Base-by-base conservation (phyloP, 2,329 filamentous ascomycete species). In the Trichoderma asperellum region DNA sequence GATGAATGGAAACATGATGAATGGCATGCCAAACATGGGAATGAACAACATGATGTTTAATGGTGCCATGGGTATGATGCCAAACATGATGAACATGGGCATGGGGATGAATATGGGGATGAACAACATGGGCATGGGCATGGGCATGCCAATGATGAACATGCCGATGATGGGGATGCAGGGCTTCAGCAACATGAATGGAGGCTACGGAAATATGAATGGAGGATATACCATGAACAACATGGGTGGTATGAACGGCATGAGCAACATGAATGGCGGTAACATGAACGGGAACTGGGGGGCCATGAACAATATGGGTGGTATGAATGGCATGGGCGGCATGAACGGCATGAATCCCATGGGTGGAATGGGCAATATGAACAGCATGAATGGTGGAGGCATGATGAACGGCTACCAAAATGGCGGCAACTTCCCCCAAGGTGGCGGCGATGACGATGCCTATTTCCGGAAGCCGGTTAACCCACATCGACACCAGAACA, bases 381-480 rank as follows among this genome's bases (percentile, higher is more conserved):
- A 73, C 60, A 73, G 69, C 62, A 76, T 78, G 75, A 73, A 73
- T 64, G 75, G 73, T 34, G 63, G 55, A 52, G 75, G 73, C 34
- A 73, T 71, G 61, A 78, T 78, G 75, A 78, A 75, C 68, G 77
- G 76, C 68, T 80, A 76, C 71, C 76, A 76, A 69, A 77, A 77
- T 52, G 77, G 75, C 11, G 75, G 75, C 71, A 82, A 82, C 73
- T 85, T 85, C 60, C 76, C 79, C 1, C 82, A 83, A 70, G 85
- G 86, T 2, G 89, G 86, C 70, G 88, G 89, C 72, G 93, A 96
- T 68, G 94, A 97, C 69, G 93, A 94, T 70, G 92, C 96, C 7
- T 99, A 99, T 81, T 96, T 98, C 79, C 88, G 96, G 69, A 95
- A 97, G 79, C 96, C 96, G 0, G 92, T 98, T 71, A 99, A 99